phyloP scores from a whole-genome alignment of 2,329 filamentous ascomycete species.

The Chaetomium sp. region DNA sequence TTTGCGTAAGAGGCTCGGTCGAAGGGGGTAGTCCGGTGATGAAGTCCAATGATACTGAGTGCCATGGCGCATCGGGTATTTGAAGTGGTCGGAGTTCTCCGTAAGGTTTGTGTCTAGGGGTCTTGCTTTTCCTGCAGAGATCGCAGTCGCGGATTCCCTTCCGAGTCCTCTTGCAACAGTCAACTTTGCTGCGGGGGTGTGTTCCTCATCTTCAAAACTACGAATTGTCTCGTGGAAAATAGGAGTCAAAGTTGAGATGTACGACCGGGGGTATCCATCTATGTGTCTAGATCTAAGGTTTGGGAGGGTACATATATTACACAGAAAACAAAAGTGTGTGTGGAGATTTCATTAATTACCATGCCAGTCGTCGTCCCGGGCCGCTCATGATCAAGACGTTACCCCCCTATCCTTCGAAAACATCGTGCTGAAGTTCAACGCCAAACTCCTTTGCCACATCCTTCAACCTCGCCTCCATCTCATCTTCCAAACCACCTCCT shows the following conservation, averaged over 20 bases:
- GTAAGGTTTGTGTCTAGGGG: too few relatives aligned
- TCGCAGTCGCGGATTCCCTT: too few relatives aligned
- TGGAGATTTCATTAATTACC: not conserved
- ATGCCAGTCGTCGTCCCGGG: too few relatives aligned
- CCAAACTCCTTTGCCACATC: constrained; percentile 86
- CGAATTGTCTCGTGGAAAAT: not conserved
- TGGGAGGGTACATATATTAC: not conserved
- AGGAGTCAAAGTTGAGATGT: not conserved
- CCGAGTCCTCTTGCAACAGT: too few relatives aligned
- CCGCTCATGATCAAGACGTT: not conserved
- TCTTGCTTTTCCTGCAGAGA: too few relatives aligned
- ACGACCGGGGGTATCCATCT: constrained; percentile 10
- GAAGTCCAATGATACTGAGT: too few relatives aligned
- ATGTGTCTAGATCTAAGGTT: constrained; percentile 10
- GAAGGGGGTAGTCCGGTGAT: too few relatives aligned
- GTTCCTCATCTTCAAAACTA: too few relatives aligned
- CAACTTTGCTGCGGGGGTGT: too few relatives aligned
- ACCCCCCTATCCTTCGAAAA: constrained; percentile 68
- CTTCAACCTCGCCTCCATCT: constrained; percentile 82
- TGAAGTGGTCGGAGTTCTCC: too few relatives aligned
- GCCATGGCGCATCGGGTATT: too few relatives aligned
- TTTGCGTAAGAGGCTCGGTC: too few relatives aligned
- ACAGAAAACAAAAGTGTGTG: constrained; percentile 1
- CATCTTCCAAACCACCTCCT: constrained; percentile 87
- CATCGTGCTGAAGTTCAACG: constrained; percentile 77